A percentile compares a stretch with the other conserved stretches of the same genome.
Evolutionary conservation across 331 rosid species (phyloP).

Genomic region (Pyracantha coccinea): DNA sequence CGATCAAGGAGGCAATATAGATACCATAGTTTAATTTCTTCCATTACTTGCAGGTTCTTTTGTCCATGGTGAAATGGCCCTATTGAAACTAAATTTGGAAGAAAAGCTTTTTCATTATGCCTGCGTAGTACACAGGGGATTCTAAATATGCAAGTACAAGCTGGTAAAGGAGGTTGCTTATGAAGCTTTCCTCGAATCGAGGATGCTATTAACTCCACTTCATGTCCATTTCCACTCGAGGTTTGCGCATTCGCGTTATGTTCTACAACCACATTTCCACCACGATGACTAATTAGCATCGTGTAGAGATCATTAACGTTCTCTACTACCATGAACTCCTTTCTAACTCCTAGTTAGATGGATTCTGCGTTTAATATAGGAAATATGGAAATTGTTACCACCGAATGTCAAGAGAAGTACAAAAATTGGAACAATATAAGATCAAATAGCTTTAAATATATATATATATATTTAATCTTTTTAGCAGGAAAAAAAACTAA

Average conservation of each 20-base stretch:
- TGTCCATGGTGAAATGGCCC: conserved; percentile 3
- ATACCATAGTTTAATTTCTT: not conserved
- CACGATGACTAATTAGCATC: not conserved
- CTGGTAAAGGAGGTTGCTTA: not conserved
- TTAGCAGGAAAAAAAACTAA: too few relatives aligned
- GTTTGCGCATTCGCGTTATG: not conserved
- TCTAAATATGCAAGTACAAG: not conserved
- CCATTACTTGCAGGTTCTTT: not conserved
- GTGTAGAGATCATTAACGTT: not conserved
- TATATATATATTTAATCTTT: too few relatives aligned
- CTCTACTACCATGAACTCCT: not conserved
- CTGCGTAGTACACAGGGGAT: not conserved
- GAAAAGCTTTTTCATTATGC: not conserved
- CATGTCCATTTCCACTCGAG: not conserved
- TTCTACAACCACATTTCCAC: not conserved
- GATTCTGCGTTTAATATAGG: not conserved
- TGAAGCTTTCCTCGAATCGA: conserved; percentile 3
- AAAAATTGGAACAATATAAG: not conserved
- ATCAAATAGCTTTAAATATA: too few relatives aligned
- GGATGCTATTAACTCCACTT: not conserved
- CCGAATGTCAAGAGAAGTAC: not conserved
- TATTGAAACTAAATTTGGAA: conserved; percentile 1
- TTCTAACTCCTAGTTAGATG: not conserved
- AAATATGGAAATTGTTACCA: not conserved
- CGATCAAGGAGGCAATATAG: not conserved